Base-by-base conservation (phyloP, 2,329 filamentous ascomycete genomes). In the Aschersonia sp. region DNA sequence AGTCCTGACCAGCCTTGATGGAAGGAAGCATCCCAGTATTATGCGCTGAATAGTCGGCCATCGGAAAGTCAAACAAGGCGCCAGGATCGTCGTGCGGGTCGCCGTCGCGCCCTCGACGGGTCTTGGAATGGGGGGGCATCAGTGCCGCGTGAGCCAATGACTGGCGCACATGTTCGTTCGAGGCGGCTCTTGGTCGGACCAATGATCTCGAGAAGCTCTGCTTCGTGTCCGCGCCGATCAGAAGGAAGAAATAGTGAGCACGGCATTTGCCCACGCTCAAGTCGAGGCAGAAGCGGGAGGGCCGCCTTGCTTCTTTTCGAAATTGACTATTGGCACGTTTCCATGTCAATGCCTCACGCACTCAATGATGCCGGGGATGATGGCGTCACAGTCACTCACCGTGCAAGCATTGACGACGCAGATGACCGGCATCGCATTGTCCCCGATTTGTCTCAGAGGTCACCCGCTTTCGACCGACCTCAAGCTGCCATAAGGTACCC, bases 151-250 rank as follows among this genome's bases (percentile, higher is more conserved):
- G 57, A 61, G 52, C 67, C 67, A 69, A 69, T 69, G 57, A 56
- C 61, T 68, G 58, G 57, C 58, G 61, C 67, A 69, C 67, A 69
- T 69, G 65, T 50, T 53, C 49, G 47, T 53, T 46, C 47, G 52
- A 54, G 49, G 53, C 58, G 53, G 51, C 46, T 53, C 52, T 53
- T 38, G 7, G 35, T 9, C 12, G 38, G 30, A 40, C 45, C 45
- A 47, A 47, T 47, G 31, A 40, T 30, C 45, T 47, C 42, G 7
- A 30, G 45, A 28, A 30, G 29, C 40, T 20, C 38, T 42, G 45
- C 32, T 42, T 47, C 45, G 45, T 47, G 45, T 40, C 20, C 29
- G 12, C 10, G 38, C 31, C 40, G 45, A 43, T 43, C 38, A n/a
- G 45, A 43, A 41, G 5, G 32, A 29, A 31, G 45, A 32, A 20